Evolutionary conservation across 371 early-diverging fungal species (phyloP).

Genomic region (Entomophthora muscae): DNA sequence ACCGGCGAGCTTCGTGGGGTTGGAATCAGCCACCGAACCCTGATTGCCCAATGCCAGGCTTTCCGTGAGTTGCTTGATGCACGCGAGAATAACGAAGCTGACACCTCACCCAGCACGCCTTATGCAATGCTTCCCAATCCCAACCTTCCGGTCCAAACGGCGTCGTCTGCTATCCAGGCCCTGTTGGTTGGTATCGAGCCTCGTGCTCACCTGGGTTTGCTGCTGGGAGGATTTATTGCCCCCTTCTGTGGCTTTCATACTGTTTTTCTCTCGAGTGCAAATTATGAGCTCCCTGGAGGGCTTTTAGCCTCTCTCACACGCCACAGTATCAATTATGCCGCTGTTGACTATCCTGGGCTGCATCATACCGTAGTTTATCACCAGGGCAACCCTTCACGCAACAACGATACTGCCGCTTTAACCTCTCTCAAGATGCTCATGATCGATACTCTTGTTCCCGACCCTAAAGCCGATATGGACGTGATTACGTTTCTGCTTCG

Average conservation of each 20-base stretch:
- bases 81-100: conserved; percentile 10
- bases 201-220: conserved; percentile 62
- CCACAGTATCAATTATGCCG: conserved; percentile 37
- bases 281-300: conserved; percentile 37
- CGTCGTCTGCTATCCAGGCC: background rate
- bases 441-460: conserved; percentile 44
- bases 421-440: conserved; percentile 40
- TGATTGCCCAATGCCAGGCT: conserved; percentile 47
- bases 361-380: conserved; percentile 29
- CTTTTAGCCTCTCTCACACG: conserved; percentile 3
- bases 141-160: conserved; percentile 10
- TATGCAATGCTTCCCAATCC: conserved; percentile 9
- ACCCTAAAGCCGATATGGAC: conserved; percentile 32
- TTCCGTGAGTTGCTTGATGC: conserved; percentile 17
- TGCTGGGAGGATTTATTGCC: conserved; percentile 42
- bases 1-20: conserved; percentile 75
- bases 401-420: conserved; percentile 37
- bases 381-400: conserved; percentile 15
- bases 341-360: conserved; percentile 49
- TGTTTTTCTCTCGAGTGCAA: conserved; percentile 38
- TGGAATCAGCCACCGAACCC: conserved; percentile 51
- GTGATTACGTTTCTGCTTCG: conserved; percentile 40
- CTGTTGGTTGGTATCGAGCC: conserved; percentile 56
- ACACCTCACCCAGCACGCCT: background rate
- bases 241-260: conserved; percentile 51